Percentiles rank a stretch among this genome's conserved stretches.
Conservation (phyloP, 176 grass and related monocot genomes). For the Saccharum spontaneum region DNA sequence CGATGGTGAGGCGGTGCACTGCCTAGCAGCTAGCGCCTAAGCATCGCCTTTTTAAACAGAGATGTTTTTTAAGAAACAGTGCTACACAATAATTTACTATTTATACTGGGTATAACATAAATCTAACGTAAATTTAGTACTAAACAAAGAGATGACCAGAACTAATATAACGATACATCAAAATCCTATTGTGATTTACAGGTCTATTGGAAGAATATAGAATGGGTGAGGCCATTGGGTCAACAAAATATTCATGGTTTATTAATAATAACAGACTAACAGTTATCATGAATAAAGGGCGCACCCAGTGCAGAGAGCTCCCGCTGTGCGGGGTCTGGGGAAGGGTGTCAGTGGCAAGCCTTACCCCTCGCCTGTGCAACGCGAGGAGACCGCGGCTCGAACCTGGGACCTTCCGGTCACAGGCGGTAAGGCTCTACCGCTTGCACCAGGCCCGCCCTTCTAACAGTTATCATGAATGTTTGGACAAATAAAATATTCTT, state of each 20-base stretch:
- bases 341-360: no score
- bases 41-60: background rate
- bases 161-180: background rate
- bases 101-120: conserved; percentile 28
- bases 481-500: background rate
- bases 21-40: background rate
- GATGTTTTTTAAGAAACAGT: background rate
- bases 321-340: no score
- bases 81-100: background rate
- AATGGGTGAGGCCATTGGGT: background rate
- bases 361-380: no score
- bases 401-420: no score
- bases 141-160: conserved; percentile 4
- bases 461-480: background rate
- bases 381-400: no score
- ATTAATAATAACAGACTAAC: background rate
- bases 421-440: no score
- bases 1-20: background rate
- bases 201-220: background rate
- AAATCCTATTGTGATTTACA: background rate
- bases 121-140: background rate
- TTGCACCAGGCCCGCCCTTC: no score
- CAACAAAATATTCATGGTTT: conserved; percentile 23
- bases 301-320: no score
- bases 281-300: background rate